Evolutionary conservation across 179 eudicot species (phyloP).

Genomic region (Drosera spatulata): DNA sequence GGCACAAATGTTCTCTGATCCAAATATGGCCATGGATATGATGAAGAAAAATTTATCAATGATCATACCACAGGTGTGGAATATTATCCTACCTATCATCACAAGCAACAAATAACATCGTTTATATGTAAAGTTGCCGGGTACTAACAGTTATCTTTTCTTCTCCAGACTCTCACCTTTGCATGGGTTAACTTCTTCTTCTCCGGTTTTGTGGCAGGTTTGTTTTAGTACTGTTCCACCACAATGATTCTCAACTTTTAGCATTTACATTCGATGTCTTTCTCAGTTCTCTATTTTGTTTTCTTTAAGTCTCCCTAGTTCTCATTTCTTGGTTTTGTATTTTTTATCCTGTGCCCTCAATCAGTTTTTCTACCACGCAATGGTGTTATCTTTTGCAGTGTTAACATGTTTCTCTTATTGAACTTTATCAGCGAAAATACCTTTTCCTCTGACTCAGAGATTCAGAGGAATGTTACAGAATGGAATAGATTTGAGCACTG

Average conservation of each 20-base stretch:
- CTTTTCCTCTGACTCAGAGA: slow-evolving; percentile 94
- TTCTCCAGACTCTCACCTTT: slow-evolving; percentile 77
- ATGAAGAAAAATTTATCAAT: slow-evolving; percentile 97
- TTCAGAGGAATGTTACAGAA: slow-evolving; percentile 93
- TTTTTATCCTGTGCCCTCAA: no score
- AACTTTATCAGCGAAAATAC: slow-evolving; percentile 71
- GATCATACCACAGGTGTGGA: slow-evolving; percentile 77
- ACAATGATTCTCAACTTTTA: no score
- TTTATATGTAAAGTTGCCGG: no score
- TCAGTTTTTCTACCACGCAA: neutral
- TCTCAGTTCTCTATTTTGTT: no score
- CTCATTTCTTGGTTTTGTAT: no score
- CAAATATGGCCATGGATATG: slow-evolving; percentile 99
- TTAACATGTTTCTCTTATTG: slow-evolving; percentile 2
- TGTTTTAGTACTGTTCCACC: slow-evolving; percentile 7
- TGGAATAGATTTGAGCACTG: slow-evolving; percentile 93
- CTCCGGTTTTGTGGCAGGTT: slow-evolving; percentile 97
- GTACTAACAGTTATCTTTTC: neutral
- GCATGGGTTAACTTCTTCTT: slow-evolving; percentile 91
- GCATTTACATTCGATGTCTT: no score
- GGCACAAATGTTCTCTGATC: slow-evolving; percentile 98
- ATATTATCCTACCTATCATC: neutral
- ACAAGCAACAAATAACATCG: neutral
- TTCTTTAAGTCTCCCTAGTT: no score
- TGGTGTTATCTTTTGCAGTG: neutral